Evolutionary conservation across 768 basidiomycete genomes (phyloP).

Genomic region (Lactarius sanguifluus): DNA sequence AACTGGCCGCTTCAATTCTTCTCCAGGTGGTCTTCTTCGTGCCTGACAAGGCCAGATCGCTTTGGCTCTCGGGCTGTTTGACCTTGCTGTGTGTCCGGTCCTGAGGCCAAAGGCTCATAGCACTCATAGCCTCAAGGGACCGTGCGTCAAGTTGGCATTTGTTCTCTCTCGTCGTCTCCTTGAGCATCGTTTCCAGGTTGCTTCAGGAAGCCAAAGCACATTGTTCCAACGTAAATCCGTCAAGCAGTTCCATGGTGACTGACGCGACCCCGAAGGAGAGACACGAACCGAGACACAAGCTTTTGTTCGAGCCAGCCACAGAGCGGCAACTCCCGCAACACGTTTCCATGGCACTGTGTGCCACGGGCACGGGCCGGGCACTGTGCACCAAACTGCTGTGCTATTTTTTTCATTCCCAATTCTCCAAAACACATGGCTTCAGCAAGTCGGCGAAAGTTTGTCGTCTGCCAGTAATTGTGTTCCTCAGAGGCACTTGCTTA

Average conservation of each 20-base stretch:
- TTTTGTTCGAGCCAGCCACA: too few species aligned
- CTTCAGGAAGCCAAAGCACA: background rate
- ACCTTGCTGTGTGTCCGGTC: background rate
- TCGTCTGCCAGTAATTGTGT: conserved; percentile 26
- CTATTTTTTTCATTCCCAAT: background rate
- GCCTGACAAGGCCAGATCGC: background rate
- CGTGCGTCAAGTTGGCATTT: background rate
- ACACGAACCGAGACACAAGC: too few species aligned
- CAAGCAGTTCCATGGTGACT: background rate
- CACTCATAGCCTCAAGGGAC: background rate
- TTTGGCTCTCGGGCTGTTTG: background rate
- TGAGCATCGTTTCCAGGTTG: conserved; percentile 9
- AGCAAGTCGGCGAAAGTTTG: background rate
- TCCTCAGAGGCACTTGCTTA: background rate
- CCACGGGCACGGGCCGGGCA: background rate
- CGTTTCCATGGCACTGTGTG: background rate
- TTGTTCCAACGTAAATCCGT: background rate
- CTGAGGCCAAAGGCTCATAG: background rate
- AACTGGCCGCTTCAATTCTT: background rate
- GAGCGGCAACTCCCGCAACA: background rate
- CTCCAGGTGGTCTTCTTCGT: background rate
- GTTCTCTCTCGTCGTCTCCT: background rate
- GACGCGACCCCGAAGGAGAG: background rate
- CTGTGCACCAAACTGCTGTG: background rate
- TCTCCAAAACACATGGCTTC: conserved; percentile 1